phyloP scores from a whole-genome alignment of 129 eudicot genomes.

The Lactuca saligna region DNA sequence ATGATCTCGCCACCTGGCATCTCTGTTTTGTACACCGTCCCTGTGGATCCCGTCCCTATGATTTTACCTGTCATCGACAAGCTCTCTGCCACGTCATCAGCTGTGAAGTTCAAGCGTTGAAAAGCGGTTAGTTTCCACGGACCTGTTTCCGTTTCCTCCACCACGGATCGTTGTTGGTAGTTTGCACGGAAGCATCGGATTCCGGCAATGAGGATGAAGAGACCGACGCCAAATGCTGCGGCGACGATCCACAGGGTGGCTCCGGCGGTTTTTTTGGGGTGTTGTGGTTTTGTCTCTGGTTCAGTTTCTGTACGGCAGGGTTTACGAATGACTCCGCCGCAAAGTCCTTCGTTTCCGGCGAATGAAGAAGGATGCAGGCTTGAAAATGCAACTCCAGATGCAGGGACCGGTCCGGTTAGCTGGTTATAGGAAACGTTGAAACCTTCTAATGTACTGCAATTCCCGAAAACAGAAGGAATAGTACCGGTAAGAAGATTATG shows the following conservation, averaged over 20 bases:
- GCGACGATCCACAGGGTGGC: slow-evolving; percentile 88
- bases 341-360: slow-evolving; percentile 82
- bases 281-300: slow-evolving; percentile 23
- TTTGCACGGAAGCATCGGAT: slow-evolving; percentile 63
- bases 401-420: slow-evolving; percentile 76
- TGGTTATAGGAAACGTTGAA: slow-evolving; percentile 87
- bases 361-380: slow-evolving; percentile 83
- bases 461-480: slow-evolving; percentile 71
- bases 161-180: slow-evolving; percentile 31
- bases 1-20: slow-evolving; percentile 96
- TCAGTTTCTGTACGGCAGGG: slow-evolving; percentile 49
- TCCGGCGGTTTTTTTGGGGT: slow-evolving; percentile 59
- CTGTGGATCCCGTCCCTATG: slow-evolving; percentile 86
- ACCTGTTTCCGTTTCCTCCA: slow-evolving; percentile 45
- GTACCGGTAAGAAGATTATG: slow-evolving; percentile 67
- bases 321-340: slow-evolving; percentile 57
- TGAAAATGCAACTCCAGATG: slow-evolving; percentile 54
- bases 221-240: slow-evolving; percentile 68
- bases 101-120: slow-evolving; percentile 84
- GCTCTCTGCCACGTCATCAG: slow-evolving; percentile 78
- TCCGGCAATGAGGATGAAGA: slow-evolving; percentile 66
- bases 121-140: slow-evolving; percentile 99
- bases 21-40: slow-evolving; percentile 90
- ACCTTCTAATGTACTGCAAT: slow-evolving; percentile 63
- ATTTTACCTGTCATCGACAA: slow-evolving; percentile 70